Percentiles rank a stretch among this genome's conserved stretches.
These are phyloP conservation scores for Suhomyces yuchorum DNA, from an alignment of 1,139 yeast species.

Conservation along the genomic window DNA sequence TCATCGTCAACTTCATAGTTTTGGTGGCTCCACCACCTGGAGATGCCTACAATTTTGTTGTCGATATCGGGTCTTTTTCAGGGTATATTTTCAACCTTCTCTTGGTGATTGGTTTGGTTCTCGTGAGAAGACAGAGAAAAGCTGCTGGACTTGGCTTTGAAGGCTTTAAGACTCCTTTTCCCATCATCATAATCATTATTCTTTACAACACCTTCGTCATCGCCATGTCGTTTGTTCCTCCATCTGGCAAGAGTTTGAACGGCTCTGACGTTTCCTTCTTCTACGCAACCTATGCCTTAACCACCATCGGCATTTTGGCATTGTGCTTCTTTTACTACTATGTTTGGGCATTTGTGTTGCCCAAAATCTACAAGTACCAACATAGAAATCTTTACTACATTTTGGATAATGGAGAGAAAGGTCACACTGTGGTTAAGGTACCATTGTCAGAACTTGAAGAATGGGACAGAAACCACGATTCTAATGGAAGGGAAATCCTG, in stretches of 20 bases:
- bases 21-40: conserved; percentile 49
- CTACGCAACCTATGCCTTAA: conserved; percentile 31
- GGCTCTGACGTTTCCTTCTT: conserved; percentile 41
- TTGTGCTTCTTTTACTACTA: conserved; percentile 35
- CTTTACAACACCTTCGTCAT: conserved; percentile 38
- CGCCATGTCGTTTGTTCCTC: conserved; percentile 45
- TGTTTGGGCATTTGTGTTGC: conserved; percentile 40
- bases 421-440: conserved; percentile 43
- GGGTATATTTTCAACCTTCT: conserved; percentile 33
- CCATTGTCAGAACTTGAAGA: conserved; percentile 28
- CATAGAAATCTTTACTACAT: conserved; percentile 34
- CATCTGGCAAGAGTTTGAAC: conserved; percentile 31
- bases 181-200: conserved; percentile 30
- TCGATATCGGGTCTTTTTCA: conserved; percentile 28
- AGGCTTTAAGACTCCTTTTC: conserved; percentile 36
- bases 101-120: conserved; percentile 37
- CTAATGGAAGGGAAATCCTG: conserved; percentile 15
- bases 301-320: conserved; percentile 32
- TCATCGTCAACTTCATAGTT: conserved; percentile 40
- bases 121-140: conserved; percentile 37
- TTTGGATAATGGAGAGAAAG: conserved; percentile 41
- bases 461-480: conserved; percentile 34
- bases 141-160: conserved; percentile 35
- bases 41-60: conserved; percentile 48
- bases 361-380: conserved; percentile 33